Conservation (phyloP, 2,329 filamentous ascomycete genomes). For the Exutisphaerella laricina region DNA sequence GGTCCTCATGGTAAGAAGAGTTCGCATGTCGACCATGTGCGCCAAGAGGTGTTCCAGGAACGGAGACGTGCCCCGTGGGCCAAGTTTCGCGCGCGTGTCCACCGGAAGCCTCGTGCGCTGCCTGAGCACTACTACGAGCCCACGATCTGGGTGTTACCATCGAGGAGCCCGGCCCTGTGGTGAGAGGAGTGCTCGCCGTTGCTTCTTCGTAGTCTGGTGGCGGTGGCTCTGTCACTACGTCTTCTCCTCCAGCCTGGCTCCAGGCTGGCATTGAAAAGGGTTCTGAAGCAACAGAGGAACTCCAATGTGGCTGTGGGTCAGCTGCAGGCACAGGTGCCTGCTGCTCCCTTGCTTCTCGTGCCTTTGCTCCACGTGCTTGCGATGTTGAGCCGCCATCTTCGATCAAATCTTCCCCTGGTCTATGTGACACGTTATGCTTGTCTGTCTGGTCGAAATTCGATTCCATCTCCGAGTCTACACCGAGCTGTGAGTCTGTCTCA, state of each 20-base stretch:
- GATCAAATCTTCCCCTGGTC: slow-evolving; percentile 16
- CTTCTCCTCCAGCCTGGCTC: slow-evolving; percentile 13
- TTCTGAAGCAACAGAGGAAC: no score
- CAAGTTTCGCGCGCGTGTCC: not conserved
- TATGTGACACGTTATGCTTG: slow-evolving; percentile 22
- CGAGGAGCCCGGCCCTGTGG: no score
- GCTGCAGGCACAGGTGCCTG: no score
- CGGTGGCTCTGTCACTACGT: slow-evolving; percentile 15
- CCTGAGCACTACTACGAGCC: no score
- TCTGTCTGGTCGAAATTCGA: slow-evolving; percentile 21
- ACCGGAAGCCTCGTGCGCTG: not conserved
- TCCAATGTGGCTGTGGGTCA: no score
- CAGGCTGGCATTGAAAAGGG: slow-evolving; percentile 16
- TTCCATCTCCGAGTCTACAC: slow-evolving; percentile 13
- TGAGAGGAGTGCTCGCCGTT: slow-evolving; percentile 12
- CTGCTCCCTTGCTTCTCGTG: slow-evolving; percentile 18
- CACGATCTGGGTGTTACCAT: no score
- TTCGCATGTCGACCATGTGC: no score
- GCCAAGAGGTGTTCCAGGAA: not conserved
- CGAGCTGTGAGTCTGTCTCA: slow-evolving; percentile 13
- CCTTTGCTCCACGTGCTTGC: slow-evolving; percentile 15
- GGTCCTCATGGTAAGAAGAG: no score
- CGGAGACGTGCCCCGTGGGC: not conserved
- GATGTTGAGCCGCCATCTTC: slow-evolving; percentile 16
- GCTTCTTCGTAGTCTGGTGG: slow-evolving; percentile 28